phyloP scores from a whole-genome alignment of 176 grass and related monocot species.

The Aegilops umbellulata region DNA sequence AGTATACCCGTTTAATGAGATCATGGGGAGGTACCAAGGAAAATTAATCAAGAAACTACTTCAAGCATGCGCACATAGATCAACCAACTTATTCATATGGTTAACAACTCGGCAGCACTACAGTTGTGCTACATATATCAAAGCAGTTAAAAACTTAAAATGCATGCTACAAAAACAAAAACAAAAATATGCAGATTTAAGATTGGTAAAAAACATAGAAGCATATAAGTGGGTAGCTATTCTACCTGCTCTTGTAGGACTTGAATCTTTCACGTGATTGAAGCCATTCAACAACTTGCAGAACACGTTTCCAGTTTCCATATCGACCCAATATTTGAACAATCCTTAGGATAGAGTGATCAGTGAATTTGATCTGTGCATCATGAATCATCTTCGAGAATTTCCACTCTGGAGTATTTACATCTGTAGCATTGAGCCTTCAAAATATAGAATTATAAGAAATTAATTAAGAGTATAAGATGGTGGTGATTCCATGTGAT shows the following conservation, averaged over 20 bases:
- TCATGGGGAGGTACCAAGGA: neutral
- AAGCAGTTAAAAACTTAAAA: neutral
- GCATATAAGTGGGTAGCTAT: neutral
- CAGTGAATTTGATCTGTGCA: slow-evolving; percentile 84
- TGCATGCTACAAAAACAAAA: slow-evolving; percentile 5
- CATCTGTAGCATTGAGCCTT: slow-evolving; percentile 93
- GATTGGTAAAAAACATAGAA: slow-evolving; percentile 7
- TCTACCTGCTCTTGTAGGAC: slow-evolving; percentile 80
- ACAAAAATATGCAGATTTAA: slow-evolving; percentile 16
- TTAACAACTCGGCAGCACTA: neutral
- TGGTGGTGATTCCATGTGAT: neutral
- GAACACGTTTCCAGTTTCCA: slow-evolving; percentile 84
- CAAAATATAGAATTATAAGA: slow-evolving; percentile 42
- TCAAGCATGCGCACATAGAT: slow-evolving; percentile 3
- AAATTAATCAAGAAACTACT: slow-evolving; percentile 25
- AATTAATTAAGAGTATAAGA: slow-evolving; percentile 9
- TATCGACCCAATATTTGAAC: slow-evolving; percentile 81
- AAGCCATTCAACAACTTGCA: slow-evolving; percentile 98
- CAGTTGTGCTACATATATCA: neutral
- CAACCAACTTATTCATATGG: neutral
- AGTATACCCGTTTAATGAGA: neutral
- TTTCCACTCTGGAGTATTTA: slow-evolving; percentile 89
- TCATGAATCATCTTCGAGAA: slow-evolving; percentile 91
- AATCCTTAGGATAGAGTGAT: slow-evolving; percentile 79
- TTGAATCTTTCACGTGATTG: slow-evolving; percentile 89